These are phyloP conservation scores for Talaromyces verruculosus DNA, from an alignment of 2,329 filamentous ascomycete genomes.

Conservation along the genomic window DNA sequence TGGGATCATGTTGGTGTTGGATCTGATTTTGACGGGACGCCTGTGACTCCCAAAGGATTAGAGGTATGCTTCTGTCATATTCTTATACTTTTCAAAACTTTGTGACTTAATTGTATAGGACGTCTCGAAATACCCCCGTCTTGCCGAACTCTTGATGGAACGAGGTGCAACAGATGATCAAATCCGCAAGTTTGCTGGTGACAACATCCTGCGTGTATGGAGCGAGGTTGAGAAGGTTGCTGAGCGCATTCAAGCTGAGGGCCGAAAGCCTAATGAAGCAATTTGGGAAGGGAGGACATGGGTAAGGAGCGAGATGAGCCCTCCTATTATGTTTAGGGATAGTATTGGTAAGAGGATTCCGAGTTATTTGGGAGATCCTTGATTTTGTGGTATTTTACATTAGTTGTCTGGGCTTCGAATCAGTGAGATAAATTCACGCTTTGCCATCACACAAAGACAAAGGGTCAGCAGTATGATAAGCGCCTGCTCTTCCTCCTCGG, in stretches of 20 bases:
- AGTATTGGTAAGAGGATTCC: constrained; percentile 16
- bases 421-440: background rate
- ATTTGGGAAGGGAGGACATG: constrained; percentile 17
- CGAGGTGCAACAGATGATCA: constrained; percentile 43
- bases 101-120: constrained; percentile 18
- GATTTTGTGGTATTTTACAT: background rate
- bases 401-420: too few species aligned
- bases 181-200: constrained; percentile 38
- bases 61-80: constrained; percentile 11
- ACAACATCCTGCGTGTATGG: constrained; percentile 39
- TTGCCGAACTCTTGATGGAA: constrained; percentile 30
- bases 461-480: too few species aligned
- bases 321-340: constrained; percentile 18
- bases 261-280: constrained; percentile 26
- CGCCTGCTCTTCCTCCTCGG: too few species aligned
- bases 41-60: constrained; percentile 16
- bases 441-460: background rate
- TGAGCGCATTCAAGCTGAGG: constrained; percentile 21
- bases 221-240: constrained; percentile 25
- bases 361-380: constrained; percentile 14
- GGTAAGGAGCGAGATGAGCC: constrained; percentile 18
- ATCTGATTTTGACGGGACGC: constrained; percentile 22
- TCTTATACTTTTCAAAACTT: too few species aligned
- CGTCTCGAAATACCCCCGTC: constrained; percentile 27
- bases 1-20: constrained; percentile 23